Evolutionary conservation across 2,329 filamentous ascomycete genomes (phyloP).

Genomic region (Fusarium siculi): DNA sequence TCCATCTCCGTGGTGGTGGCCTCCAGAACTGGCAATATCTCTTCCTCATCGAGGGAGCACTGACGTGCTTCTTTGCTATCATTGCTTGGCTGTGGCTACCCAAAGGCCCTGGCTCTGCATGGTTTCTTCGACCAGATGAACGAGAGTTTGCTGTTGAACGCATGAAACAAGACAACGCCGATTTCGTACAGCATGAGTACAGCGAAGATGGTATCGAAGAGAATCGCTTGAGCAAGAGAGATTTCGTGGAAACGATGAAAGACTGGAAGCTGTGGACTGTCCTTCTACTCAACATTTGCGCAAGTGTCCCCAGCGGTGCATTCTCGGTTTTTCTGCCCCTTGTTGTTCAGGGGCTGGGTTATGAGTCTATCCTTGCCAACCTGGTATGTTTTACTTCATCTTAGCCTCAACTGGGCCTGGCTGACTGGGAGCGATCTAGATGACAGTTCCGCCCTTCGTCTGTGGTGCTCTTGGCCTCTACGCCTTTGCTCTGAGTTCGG

Average conservation of each 20-base stretch:
- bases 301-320: slow-evolving; percentile 43
- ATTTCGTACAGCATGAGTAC: slow-evolving; percentile 41
- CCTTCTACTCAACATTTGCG: slow-evolving; percentile 41
- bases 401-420: too few relatives aligned
- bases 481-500: slow-evolving; percentile 41
- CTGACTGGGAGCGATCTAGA: slow-evolving; percentile 26
- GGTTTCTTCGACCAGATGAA: slow-evolving; percentile 40
- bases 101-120: slow-evolving; percentile 40
- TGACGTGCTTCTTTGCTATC: slow-evolving; percentile 45
- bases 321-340: slow-evolving; percentile 44
- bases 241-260: slow-evolving; percentile 42
- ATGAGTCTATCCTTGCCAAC: slow-evolving; percentile 43
- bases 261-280: slow-evolving; percentile 45
- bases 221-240: slow-evolving; percentile 37
- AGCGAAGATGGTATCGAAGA: slow-evolving; percentile 41
- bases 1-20: slow-evolving; percentile 37
- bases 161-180: slow-evolving; percentile 39
- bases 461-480: slow-evolving; percentile 44
- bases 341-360: slow-evolving; percentile 43
- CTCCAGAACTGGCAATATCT: slow-evolving; percentile 73
- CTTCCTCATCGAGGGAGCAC: slow-evolving; percentile 74
- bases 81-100: slow-evolving; percentile 43
- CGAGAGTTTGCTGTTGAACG: slow-evolving; percentile 36
- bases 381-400: slow-evolving; percentile 26
- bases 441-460: slow-evolving; percentile 44